Percentiles rank a stretch among this genome's conserved stretches.
Evolutionary conservation across 257 asterid species (phyloP).

Genomic region (Avicennia marina): DNA sequence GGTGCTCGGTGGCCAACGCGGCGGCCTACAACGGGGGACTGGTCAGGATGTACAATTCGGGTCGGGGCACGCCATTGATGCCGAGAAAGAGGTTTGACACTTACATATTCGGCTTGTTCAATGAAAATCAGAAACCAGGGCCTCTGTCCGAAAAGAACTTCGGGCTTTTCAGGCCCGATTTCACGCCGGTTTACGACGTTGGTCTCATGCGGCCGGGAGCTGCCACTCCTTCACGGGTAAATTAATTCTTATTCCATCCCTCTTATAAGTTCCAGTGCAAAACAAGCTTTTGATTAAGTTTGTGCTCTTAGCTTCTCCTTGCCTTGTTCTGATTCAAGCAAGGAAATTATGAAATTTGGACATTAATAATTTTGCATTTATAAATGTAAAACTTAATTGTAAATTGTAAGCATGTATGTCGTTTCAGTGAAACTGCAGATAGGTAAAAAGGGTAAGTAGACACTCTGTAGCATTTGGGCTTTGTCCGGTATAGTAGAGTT

Average conservation of each 20-base stretch:
- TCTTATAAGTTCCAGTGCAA: too few relatives aligned
- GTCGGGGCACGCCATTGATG: slow-evolving; percentile 78
- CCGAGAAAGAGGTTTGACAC: slow-evolving; percentile 63
- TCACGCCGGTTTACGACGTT: slow-evolving; percentile 53
- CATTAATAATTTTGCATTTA: too few relatives aligned
- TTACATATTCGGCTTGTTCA: slow-evolving; percentile 58
- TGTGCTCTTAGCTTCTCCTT: too few relatives aligned
- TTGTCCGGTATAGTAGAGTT: too few relatives aligned
- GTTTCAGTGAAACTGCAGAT: too few relatives aligned
- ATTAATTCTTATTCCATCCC: neutral
- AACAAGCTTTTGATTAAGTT: too few relatives aligned
- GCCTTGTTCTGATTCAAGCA: too few relatives aligned
- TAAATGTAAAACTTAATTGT: too few relatives aligned
- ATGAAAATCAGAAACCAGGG: slow-evolving; percentile 74
- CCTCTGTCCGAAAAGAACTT: slow-evolving; percentile 62
- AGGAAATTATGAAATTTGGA: too few relatives aligned
- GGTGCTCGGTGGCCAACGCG: slow-evolving; percentile 67
- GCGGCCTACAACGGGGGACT: slow-evolving; percentile 63
- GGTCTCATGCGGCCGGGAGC: slow-evolving; percentile 55
- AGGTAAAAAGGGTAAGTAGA: too few relatives aligned
- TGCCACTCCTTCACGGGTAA: slow-evolving; percentile 25
- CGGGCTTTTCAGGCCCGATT: slow-evolving; percentile 81
- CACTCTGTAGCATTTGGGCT: too few relatives aligned
- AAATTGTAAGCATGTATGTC: too few relatives aligned
- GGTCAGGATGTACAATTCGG: slow-evolving; percentile 39